Conservation (phyloP, 192 early-diverging fungal genomes). For the Gonapodya sp. region DNA sequence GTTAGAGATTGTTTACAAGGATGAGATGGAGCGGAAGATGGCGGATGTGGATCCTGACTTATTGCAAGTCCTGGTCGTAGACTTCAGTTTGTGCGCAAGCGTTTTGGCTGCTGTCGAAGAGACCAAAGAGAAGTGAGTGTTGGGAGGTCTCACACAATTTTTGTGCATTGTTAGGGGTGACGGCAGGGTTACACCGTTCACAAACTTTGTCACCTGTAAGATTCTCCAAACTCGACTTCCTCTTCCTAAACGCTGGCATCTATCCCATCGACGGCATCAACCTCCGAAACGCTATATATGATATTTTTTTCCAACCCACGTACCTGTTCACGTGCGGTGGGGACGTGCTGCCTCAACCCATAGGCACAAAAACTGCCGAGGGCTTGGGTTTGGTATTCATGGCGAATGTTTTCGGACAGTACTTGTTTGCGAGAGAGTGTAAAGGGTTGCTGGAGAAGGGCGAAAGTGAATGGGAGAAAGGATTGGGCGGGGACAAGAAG, state of each 20-base stretch:
- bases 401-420: conserved; percentile 45
- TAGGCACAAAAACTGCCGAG: conserved; percentile 26
- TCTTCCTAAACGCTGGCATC: conserved; percentile 41
- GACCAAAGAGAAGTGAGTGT: not conserved
- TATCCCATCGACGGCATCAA: conserved; percentile 24
- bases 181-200: no score
- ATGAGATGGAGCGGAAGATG: not conserved
- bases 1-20: not conserved
- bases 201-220: not conserved
- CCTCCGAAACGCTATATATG: conserved; percentile 12
- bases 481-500: not conserved
- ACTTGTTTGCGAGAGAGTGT: conserved; percentile 26
- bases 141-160: not conserved
- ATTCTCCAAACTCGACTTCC: conserved; percentile 25
- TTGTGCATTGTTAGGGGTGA: not conserved
- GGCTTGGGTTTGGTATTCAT: conserved; percentile 35
- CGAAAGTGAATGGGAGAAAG: conserved; percentile 21
- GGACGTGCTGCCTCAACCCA: conserved; percentile 26
- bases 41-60: not conserved
- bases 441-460: conserved; percentile 8
- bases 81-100: not conserved
- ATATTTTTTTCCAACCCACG: conserved; percentile 24
- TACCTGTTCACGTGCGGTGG: conserved; percentile 34
- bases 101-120: not conserved
- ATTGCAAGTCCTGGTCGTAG: not conserved